phyloP scores from a whole-genome alignment of 345 rosid species.

The Leavenworthia alabamica region DNA sequence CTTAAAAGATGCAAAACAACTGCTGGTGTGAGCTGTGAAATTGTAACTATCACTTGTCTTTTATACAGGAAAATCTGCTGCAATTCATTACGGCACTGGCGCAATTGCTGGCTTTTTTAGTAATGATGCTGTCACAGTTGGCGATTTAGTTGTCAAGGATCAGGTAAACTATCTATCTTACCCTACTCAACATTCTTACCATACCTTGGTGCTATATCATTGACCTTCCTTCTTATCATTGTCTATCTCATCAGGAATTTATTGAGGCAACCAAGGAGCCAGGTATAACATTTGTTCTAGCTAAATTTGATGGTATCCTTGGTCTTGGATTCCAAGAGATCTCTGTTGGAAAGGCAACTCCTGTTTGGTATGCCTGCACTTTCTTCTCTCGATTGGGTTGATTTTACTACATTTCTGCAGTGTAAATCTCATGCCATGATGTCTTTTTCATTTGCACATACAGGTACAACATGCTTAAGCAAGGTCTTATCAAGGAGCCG shows the following conservation, averaged over 20 bases:
- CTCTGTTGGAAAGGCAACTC: conserved; percentile 72
- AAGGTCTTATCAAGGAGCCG: conserved; percentile 75
- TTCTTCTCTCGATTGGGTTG: not conserved
- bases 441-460: not conserved
- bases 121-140: conserved; percentile 66
- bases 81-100: conserved; percentile 87
- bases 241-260: conserved; percentile 49
- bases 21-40: conserved; percentile 1
- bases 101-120: conserved; percentile 80
- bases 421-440: conserved; percentile 9
- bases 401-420: not conserved
- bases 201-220: not conserved
- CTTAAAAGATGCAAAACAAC: not conserved
- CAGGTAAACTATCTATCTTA: conserved; percentile 40
- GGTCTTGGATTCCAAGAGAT: conserved; percentile 96
- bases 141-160: conserved; percentile 62
- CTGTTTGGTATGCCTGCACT: conserved; percentile 60
- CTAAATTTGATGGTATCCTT: conserved; percentile 91
- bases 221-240: not conserved
- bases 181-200: not conserved
- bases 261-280: conserved; percentile 96
- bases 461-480: conserved; percentile 86
- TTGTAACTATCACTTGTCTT: not conserved
- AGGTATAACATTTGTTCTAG: conserved; percentile 66
- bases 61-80: conserved; percentile 59